Base-by-base conservation (phyloP, 139 green algal genomes). In the Auxenochlorella pyrenoidosa region DNA sequence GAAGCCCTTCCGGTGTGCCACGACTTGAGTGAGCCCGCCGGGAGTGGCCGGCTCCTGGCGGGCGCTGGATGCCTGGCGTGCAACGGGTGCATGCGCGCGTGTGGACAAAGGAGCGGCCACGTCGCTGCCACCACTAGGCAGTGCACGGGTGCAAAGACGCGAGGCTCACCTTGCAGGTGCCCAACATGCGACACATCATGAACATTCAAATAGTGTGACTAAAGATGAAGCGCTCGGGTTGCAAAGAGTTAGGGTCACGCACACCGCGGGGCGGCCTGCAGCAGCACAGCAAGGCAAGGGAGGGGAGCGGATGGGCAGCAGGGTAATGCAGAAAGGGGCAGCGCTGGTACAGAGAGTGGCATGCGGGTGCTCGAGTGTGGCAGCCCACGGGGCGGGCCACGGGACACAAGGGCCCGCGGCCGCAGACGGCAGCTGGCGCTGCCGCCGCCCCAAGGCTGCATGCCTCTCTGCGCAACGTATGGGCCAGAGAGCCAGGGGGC, bases 391-490 rank as follows among this genome's bases (percentile, higher is more conserved):
- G 43, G 65, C 81, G 59, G 41, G 75, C 43, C 43, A 28, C 30
- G 30, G 18, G 32, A 34, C 36, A 41, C 68, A 70, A 59, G 38
- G 32, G 78, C 75, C 75, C 32, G 34, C 75, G 18, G n/a, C 71
- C 40, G n/a, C 32, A 26, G 65, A 65, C 58, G 40, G 78, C 63
- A 59, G 60, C 70, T 70, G 26, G 22, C 60, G 63, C 59, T 72
- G 63, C 59, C 32, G 86, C 86, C 47, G 79, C 79, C 79, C 85
- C 41, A 30, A 43, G 12, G 34, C 60, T 34, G 51, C 75, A 59
- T 54, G 63, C 59, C 76, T 32, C 58, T 89, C 28, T 89, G 38
- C 85, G 85, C 85, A 89, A 89, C 47, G 38, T 86, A 86, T 89
- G 85, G 85, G 54, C 75, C 85, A 68, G 22, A 12, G 40, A 79